phyloP scores from a whole-genome alignment of 1,139 yeast genomes.

The Maudiozyma humilis region DNA sequence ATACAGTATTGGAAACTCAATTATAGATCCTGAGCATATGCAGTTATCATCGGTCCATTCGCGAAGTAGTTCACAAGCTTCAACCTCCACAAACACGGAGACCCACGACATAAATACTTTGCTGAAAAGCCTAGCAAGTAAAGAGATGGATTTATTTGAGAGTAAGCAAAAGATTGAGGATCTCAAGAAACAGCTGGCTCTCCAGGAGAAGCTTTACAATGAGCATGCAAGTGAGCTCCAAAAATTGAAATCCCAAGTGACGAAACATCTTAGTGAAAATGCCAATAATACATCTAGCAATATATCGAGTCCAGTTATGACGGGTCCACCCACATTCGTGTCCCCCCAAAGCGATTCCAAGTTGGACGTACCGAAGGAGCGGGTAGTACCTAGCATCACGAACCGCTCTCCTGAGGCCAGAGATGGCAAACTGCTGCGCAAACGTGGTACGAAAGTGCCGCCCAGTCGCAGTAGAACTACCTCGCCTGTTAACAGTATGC shows the following conservation, averaged over 20 bases:
- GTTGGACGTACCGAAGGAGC: neutral
- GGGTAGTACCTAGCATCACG: neutral
- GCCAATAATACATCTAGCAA: neutral
- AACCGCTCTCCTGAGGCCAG: neutral
- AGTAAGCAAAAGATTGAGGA: conserved; percentile 30
- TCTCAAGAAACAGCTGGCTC: conserved; percentile 19
- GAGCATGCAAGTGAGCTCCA: conserved; percentile 22
- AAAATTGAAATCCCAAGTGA: conserved; percentile 23
- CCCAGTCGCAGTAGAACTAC: neutral
- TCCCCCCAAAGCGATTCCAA: neutral
- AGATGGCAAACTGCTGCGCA: neutral
- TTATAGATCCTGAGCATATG: conserved; percentile 2
- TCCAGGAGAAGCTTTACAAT: conserved; percentile 22
- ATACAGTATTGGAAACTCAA: conserved; percentile 4
- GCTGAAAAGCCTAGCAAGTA: conserved; percentile 25
- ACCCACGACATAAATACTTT: conserved; percentile 8
- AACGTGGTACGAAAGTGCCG: conserved; percentile 1
- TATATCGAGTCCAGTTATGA: neutral
- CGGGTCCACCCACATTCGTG: neutral
- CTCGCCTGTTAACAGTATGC: neutral
- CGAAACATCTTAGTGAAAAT: conserved; percentile 11
- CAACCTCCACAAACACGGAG: conserved; percentile 4
- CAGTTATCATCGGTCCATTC: conserved; percentile 7
- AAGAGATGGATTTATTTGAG: conserved; percentile 29
- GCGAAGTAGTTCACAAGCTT: conserved; percentile 8